Base-by-base conservation (phyloP, 495 filamentous ascomycete genomes). In the Xylaria venustula region DNA sequence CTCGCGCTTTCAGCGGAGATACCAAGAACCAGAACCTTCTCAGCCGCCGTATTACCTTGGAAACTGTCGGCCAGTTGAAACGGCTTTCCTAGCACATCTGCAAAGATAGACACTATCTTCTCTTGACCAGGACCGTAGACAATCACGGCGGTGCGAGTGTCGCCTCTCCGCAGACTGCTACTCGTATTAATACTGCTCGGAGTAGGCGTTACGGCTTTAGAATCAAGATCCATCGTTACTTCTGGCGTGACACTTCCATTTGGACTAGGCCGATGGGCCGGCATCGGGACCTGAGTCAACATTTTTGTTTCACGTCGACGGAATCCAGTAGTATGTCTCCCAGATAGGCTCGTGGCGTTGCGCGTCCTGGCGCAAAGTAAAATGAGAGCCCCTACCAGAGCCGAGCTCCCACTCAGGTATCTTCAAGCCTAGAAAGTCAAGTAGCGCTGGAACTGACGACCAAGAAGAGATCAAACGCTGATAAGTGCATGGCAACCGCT, bases 31-130 rank as follows among this genome's bases (percentile, higher is more conserved):
- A 79, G 70, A 26, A 78, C 80, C 61, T 79, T 76, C 45, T 81
- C 81, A 20, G 75, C 74, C 19, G 67, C 68, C 19, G 75, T 77
- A 14, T 85, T 76, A 2, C 79, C 77, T 36, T 74, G 77, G 47
- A 88, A 80, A 50, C 79, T 75, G 11, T 75, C 74, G 48, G 80
- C 82, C 26, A 84, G 74, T 28, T 80, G 81, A 73, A 83, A 84
- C 49, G 85, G 82, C 67, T 88, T 89, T 40, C 88, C 87, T 41
- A 90, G 71, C 14, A 90, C 81, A 50, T 90, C 86, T 14, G 88
- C 87, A 55, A 88, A 86, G 28, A 87, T 75, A 19, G 82, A 81
- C 22, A 89, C 86, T 55, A 90, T 86, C 26, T 79, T 78, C 45
- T 89, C 86, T 64, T 88, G 85, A 8, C 80, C 83, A 12, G 69